phyloP scores from a whole-genome alignment of 352 stramenopile genomes.

The Discostella stelligera region DNA sequence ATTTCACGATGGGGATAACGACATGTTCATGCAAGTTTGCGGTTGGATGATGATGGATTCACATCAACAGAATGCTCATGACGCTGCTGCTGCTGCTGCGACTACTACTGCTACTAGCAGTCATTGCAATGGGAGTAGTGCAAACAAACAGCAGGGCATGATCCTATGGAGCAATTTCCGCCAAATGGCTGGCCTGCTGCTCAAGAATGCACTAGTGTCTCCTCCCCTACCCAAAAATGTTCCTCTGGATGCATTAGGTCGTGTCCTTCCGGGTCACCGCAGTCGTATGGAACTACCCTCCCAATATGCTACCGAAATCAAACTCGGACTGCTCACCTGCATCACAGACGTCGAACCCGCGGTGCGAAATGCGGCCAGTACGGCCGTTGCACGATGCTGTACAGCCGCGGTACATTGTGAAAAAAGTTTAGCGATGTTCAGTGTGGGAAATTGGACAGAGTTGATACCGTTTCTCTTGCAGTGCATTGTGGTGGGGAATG shows the following conservation, averaged over 20 bases:
- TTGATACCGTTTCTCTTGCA: constrained; percentile 64
- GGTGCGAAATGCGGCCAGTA: constrained; percentile 50
- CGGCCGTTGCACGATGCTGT: constrained; percentile 57
- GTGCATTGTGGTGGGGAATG: constrained; percentile 42
- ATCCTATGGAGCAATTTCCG: constrained; percentile 66
- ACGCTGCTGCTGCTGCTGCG: no score
- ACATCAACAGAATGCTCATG: no score
- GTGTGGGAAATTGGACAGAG: constrained; percentile 41
- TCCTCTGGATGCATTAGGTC: constrained; percentile 11
- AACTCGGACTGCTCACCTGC: constrained; percentile 61
- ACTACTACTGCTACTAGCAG: no score
- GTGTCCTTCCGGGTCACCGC: background rate
- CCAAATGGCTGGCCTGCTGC: constrained; percentile 75
- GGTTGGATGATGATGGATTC: constrained; percentile 43
- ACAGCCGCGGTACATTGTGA: constrained; percentile 51
- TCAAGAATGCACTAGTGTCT: constrained; percentile 75
- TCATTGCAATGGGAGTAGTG: constrained; percentile 13
- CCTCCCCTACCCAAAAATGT: constrained; percentile 41
- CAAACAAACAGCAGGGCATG: constrained; percentile 27
- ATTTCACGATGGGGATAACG: constrained; percentile 30
- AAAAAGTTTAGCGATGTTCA: constrained; percentile 24
- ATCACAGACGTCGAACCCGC: constrained; percentile 44
- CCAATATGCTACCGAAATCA: constrained; percentile 54
- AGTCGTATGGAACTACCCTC: constrained; percentile 19
- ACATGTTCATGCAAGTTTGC: constrained; percentile 35